Evolutionary conservation across 441 rosid species (phyloP).

Genomic region (Populus hybrid): DNA sequence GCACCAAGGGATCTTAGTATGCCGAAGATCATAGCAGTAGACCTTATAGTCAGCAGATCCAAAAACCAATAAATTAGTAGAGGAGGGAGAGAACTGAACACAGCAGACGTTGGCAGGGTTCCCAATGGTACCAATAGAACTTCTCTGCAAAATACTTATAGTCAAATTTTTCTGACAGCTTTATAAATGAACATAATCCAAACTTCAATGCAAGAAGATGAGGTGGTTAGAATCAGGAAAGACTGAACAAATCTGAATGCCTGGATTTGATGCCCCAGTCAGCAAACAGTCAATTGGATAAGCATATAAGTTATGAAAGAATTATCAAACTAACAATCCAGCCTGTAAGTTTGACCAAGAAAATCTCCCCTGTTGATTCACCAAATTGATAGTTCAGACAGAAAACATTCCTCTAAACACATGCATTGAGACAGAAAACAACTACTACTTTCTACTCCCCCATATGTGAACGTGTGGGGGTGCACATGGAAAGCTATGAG

Average conservation of each 20-base stretch:
- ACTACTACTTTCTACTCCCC: background rate
- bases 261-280: background rate
- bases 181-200: background rate
- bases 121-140: conserved; percentile 52
- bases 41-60: conserved; percentile 80
- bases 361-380: background rate
- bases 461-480: background rate
- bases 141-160: conserved; percentile 42
- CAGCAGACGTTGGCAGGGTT: conserved; percentile 76
- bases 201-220: conserved; percentile 3
- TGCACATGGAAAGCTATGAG: background rate
- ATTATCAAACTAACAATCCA: background rate
- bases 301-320: background rate
- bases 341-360: background rate
- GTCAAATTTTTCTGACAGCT: conserved; percentile 14
- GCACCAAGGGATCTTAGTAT: conserved; percentile 67
- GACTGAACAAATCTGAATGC: background rate
- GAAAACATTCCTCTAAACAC: background rate
- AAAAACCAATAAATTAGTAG: conserved; percentile 54
- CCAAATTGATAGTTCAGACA: background rate
- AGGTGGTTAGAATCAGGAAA: background rate
- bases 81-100: conserved; percentile 66
- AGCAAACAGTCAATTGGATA: background rate
- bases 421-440: background rate
- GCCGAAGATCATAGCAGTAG: conserved; percentile 77